These are phyloP conservation scores for Arxiozyma bovina DNA, from an alignment of 1,139 yeast species.

Conservation along the genomic window DNA sequence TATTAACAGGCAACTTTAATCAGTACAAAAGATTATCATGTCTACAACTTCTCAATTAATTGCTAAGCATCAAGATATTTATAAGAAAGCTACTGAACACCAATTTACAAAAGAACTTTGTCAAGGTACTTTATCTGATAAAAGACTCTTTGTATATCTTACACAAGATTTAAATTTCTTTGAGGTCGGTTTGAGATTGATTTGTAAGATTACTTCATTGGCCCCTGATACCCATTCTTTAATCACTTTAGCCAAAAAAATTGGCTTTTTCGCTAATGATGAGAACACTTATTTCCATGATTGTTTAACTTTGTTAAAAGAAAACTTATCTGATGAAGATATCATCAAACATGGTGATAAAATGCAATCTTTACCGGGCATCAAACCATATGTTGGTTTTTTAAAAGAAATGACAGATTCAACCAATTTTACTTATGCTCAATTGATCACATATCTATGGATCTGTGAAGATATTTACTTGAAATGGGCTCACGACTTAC, in stretches of 20 bases:
- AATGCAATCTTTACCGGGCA: slow-evolving; percentile 30
- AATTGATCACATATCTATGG: slow-evolving; percentile 39
- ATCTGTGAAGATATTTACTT: slow-evolving; percentile 45
- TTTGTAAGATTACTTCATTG: slow-evolving; percentile 39
- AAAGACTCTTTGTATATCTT: slow-evolving; percentile 38
- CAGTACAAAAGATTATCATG: background rate
- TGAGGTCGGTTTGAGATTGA: slow-evolving; percentile 36
- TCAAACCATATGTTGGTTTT: slow-evolving; percentile 35
- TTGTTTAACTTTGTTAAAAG: slow-evolving; percentile 31
- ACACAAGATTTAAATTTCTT: slow-evolving; percentile 45
- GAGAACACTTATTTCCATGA: slow-evolving; percentile 43
- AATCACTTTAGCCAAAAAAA: slow-evolving; percentile 39
- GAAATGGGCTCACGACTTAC: slow-evolving; percentile 40
- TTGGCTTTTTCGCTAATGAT: slow-evolving; percentile 42
- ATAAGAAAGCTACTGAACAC: slow-evolving; percentile 35
- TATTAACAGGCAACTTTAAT: too few species aligned
- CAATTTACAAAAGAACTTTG: slow-evolving; percentile 41
- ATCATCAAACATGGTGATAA: slow-evolving; percentile 15
- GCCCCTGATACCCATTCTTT: slow-evolving; percentile 37
- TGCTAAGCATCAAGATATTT: slow-evolving; percentile 25
- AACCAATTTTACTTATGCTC: slow-evolving; percentile 33
- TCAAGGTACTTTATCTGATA: slow-evolving; percentile 38
- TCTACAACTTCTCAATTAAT: slow-evolving; percentile 15
- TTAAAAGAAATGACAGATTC: slow-evolving; percentile 31
- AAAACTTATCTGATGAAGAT: slow-evolving; percentile 16